Percentiles rank a stretch among this genome's conserved stretches.
Conservation (phyloP, 2,329 filamentous ascomycete species). For the Penicillium sp. region DNA sequence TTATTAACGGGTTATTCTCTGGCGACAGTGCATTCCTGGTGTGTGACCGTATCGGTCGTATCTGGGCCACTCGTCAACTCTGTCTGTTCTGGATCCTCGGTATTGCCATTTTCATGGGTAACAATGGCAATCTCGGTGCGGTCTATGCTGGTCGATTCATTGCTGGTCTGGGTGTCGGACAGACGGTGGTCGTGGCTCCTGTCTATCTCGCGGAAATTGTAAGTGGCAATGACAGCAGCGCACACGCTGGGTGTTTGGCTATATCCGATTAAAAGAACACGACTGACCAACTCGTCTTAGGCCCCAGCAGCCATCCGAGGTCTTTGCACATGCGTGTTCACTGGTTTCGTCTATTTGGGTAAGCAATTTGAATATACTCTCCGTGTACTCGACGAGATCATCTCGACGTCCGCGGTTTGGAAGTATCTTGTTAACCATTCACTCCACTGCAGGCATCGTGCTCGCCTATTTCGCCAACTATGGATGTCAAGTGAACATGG, state of each 20-base stretch:
- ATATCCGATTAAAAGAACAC: background rate
- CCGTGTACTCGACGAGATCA: background rate
- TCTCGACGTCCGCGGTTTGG: background rate
- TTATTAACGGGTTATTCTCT: background rate
- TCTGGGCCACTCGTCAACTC: conserved; percentile 45
- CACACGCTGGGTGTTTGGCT: background rate
- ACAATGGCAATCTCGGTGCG: conserved; percentile 40
- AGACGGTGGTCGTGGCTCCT: conserved; percentile 54
- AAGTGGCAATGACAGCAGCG: conserved; percentile 7
- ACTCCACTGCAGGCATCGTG: conserved; percentile 60
- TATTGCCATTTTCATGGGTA: conserved; percentile 49
- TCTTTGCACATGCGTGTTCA: conserved; percentile 72
- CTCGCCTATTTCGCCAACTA: conserved; percentile 77
- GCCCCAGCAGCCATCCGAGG: conserved; percentile 68
- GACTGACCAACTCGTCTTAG: conserved; percentile 14
- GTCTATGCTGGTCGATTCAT: conserved; percentile 50
- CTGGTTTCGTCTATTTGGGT: conserved; percentile 66
- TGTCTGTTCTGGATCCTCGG: conserved; percentile 47
- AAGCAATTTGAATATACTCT: background rate
- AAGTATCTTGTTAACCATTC: background rate
- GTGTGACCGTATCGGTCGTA: conserved; percentile 51
- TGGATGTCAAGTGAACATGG: conserved; percentile 57
- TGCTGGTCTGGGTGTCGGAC: conserved; percentile 47
- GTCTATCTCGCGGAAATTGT: conserved; percentile 73
- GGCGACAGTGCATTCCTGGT: conserved; percentile 49